Conservation (phyloP, 257 asterid species). For the Knoxia roxburghii region DNA sequence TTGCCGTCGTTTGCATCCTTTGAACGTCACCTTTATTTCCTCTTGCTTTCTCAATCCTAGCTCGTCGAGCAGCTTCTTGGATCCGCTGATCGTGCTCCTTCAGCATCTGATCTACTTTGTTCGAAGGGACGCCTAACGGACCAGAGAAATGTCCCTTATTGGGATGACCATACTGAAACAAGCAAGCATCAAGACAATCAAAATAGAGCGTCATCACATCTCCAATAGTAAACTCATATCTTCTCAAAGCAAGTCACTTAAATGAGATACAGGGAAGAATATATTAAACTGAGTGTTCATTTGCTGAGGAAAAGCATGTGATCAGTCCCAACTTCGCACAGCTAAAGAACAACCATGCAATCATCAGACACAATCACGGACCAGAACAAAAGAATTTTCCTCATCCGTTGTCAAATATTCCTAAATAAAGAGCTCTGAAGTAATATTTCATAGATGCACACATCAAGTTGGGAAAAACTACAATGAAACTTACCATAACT, state of each 20-base stretch:
- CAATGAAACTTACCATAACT: conserved; percentile 35
- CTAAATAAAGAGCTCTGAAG: neutral
- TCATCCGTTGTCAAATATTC: too few species aligned
- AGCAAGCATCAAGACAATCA: neutral
- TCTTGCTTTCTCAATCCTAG: conserved; percentile 55
- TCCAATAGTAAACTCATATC: neutral
- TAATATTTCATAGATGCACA: neutral
- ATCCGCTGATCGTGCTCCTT: conserved; percentile 82
- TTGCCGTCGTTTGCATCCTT: conserved; percentile 19
- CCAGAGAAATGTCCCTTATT: conserved; percentile 69
- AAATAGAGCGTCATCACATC: conserved; percentile 5
- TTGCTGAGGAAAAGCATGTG: neutral
- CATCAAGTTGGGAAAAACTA: neutral
- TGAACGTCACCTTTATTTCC: conserved; percentile 38
- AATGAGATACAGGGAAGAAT: neutral
- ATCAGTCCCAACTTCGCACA: neutral
- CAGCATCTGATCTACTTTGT: conserved; percentile 75
- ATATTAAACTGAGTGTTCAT: neutral
- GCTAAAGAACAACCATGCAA: neutral
- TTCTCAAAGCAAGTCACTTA: neutral
- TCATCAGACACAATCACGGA: neutral
- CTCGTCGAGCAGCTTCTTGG: conserved; percentile 72
- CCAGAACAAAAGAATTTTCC: too few species aligned
- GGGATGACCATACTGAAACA: conserved; percentile 29
- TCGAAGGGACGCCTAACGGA: conserved; percentile 55